Evolutionary conservation across 2,329 filamentous ascomycete genomes (phyloP).

Genomic region (Botrytis cinerea): DNA sequence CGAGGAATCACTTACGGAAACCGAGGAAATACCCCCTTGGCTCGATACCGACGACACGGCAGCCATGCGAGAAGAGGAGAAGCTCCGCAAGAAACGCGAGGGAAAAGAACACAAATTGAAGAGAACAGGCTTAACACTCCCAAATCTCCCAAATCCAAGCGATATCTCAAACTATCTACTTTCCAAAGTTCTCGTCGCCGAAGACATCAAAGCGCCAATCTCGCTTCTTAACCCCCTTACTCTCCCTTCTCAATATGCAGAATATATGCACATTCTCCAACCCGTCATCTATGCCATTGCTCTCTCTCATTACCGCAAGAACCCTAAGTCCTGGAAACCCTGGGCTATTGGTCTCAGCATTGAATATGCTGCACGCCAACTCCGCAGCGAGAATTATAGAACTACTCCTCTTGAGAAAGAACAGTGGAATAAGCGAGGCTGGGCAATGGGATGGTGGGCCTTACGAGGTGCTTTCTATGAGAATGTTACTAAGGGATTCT

Average conservation of each 20-base stretch:
- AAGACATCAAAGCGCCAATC: constrained; percentile 92
- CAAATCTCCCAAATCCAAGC: constrained; percentile 75
- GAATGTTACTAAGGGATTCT: constrained; percentile 77
- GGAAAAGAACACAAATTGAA: constrained; percentile 82
- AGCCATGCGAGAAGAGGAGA: constrained; percentile 27
- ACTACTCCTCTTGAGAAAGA: constrained; percentile 88
- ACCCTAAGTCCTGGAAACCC: constrained; percentile 77
- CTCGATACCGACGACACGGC: constrained; percentile 40
- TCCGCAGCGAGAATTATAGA: constrained; percentile 62
- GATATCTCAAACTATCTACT: constrained; percentile 88
- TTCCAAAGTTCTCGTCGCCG: constrained; percentile 86
- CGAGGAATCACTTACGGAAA: constrained; percentile 50
- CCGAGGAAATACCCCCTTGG: constrained; percentile 46
- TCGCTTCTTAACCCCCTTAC: constrained; percentile 81
- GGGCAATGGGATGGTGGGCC: constrained; percentile 91
- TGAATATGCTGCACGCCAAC: constrained; percentile 85
- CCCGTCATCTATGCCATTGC: constrained; percentile 85
- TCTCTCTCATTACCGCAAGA: constrained; percentile 68
- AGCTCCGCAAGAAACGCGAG: constrained; percentile 8
- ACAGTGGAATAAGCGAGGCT: constrained; percentile 83
- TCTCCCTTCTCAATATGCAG: constrained; percentile 73
- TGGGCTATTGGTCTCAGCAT: constrained; percentile 86
- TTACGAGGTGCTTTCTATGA: constrained; percentile 98
- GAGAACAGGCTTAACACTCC: constrained; percentile 83
- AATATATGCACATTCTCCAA: constrained; percentile 87